Base-by-base conservation (phyloP, 148 eudicot genomes). In the Camellia lanceoleosa region DNA sequence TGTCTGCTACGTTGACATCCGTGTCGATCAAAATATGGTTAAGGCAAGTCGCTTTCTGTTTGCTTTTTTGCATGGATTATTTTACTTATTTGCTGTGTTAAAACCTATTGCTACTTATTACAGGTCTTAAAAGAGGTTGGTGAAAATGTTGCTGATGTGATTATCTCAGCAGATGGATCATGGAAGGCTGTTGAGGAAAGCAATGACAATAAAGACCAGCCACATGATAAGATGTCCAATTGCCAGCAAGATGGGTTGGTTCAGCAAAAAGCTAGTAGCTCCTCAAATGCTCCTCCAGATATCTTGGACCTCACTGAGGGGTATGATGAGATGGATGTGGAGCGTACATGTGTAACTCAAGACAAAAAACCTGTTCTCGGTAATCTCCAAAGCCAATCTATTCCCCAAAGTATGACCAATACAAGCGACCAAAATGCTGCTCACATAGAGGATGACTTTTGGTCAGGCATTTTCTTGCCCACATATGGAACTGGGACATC, bases 11-110 rank as follows among this genome's bases (percentile, higher is more conserved):
- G 79, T 91, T 75, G 99, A 92, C 76, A 83, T 94, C 23, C 91
- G 98, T 75, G 82, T 96, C 52, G 98, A 96, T 83, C 91, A 88
- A 84, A 90, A 88, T 58, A 88, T 96, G 89, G 91, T 78, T 18
- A 91, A 90, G 95, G 99, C 84, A 90, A 85, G 97, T 88, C 16
- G 63, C 62, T 80, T 74, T 20, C 68, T 67, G 46, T 76, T 58
- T 71, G 55, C 68, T 49, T 30, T 30, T 47, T 73, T 44, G 15
- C 14, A 54, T 41, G 52, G 19, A 75, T 61, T 59, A 1, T 68
- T 46, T 7, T 30, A 73, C 7, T 10, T 43, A 18, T 52, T 38
- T 20, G 19, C 30, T 54, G 74, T 43, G 1, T 9, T 51, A 42
- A 30, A 68, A 49, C 46, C 73, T 41, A 12, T 60, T 55, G 16